These are phyloP conservation scores for Rhizopus arrhizus DNA, from an alignment of 371 early-diverging fungal genomes.

Conservation along the genomic window DNA sequence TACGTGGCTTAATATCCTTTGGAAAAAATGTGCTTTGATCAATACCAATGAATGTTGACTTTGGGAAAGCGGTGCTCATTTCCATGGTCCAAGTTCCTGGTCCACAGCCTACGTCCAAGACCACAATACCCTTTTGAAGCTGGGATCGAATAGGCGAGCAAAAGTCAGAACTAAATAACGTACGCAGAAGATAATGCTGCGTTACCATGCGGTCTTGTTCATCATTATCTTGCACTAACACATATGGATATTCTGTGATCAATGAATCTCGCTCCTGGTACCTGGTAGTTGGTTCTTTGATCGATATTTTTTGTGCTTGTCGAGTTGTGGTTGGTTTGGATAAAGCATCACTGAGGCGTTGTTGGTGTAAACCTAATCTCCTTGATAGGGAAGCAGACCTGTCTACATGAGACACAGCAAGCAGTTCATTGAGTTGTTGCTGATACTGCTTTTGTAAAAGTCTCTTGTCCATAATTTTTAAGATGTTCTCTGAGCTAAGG, in stretches of 20 bases:
- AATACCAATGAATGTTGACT: slow-evolving; percentile 46
- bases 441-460: slow-evolving; percentile 16
- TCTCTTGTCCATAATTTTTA: slow-evolving; percentile 30
- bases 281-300: background rate
- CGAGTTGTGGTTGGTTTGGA: background rate
- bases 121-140: slow-evolving; percentile 46
- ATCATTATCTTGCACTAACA: slow-evolving; percentile 34
- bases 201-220: slow-evolving; percentile 52
- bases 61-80: slow-evolving; percentile 46
- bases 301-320: slow-evolving; percentile 6
- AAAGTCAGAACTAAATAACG: slow-evolving; percentile 48
- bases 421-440: background rate
- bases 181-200: slow-evolving; percentile 52
- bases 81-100: slow-evolving; percentile 55
- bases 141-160: slow-evolving; percentile 33
- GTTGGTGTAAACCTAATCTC: background rate
- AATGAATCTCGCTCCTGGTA: background rate
- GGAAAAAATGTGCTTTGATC: slow-evolving; percentile 38
- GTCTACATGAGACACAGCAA: background rate
- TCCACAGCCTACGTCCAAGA: slow-evolving; percentile 51
- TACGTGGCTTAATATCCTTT: slow-evolving; percentile 46
- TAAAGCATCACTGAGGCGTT: background rate
- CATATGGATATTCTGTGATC: slow-evolving; percentile 30
- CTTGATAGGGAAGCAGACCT: background rate
- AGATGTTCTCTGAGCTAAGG: slow-evolving; percentile 20